Evolutionary conservation across 495 filamentous ascomycete species (phyloP).

Genomic region (Hypoxylon lenormandii): DNA sequence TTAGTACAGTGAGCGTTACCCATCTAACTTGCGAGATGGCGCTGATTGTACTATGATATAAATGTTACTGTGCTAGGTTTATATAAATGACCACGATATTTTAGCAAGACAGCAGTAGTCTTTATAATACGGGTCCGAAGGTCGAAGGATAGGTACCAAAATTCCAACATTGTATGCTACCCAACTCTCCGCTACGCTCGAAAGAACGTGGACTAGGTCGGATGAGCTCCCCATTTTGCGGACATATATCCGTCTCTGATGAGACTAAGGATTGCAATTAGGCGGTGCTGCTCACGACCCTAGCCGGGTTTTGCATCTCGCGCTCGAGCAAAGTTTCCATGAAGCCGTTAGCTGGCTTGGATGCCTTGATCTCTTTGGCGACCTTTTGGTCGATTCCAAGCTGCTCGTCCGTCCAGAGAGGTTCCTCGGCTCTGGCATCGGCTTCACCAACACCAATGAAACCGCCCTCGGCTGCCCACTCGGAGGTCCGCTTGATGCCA

Average conservation of each 20-base stretch:
- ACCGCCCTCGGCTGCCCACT: constrained; percentile 90
- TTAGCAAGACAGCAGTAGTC: constrained; percentile 9
- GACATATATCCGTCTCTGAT: constrained; percentile 16
- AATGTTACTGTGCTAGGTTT: constrained; percentile 24
- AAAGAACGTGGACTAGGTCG: constrained; percentile 51
- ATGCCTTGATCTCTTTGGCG: constrained; percentile 64
- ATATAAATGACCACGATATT: constrained; percentile 31
- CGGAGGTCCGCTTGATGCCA: constrained; percentile 87
- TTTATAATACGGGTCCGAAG: constrained; percentile 15
- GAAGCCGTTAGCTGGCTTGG: constrained; percentile 46
- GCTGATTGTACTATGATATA: constrained; percentile 47
- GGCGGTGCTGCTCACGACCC: constrained; percentile 37
- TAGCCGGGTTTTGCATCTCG: constrained; percentile 41
- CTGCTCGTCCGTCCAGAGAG: constrained; percentile 89
- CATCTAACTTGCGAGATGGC: constrained; percentile 47
- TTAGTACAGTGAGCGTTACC: constrained; percentile 48
- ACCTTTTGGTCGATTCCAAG: constrained; percentile 72
- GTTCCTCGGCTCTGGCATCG: constrained; percentile 63
- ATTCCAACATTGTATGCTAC: constrained; percentile 26
- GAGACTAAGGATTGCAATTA: constrained; percentile 33
- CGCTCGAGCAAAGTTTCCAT: constrained; percentile 58
- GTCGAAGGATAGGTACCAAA: constrained; percentile 43
- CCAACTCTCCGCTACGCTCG: constrained; percentile 45
- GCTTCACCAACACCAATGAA: constrained; percentile 90
- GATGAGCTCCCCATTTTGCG: constrained; percentile 50